phyloP scores from a whole-genome alignment of 306 rosid genomes.

The Acacia confusa region DNA sequence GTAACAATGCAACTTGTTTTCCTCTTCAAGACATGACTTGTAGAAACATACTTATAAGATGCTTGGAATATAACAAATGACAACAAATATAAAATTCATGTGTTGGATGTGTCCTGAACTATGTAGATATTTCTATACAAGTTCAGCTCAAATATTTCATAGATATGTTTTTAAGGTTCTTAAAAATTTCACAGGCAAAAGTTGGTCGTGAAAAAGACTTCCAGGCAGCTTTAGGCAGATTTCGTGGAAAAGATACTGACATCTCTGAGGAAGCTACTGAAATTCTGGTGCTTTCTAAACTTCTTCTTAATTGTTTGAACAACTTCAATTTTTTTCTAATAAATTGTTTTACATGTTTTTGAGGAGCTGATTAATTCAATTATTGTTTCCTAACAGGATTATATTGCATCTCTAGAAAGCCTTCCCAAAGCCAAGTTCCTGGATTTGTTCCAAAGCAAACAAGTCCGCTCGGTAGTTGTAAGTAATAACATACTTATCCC shows the following conservation, averaged over 20 bases:
- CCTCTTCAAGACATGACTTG: neutral
- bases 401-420: constrained; percentile 56
- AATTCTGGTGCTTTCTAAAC: constrained; percentile 59
- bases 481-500: constrained; percentile 35
- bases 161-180: neutral
- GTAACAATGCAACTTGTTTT: constrained; percentile 37
- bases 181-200: constrained; percentile 57
- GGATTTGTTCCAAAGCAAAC: constrained; percentile 62
- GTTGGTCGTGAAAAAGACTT: constrained; percentile 56
- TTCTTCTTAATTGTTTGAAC: constrained; percentile 33
- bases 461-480: constrained; percentile 67
- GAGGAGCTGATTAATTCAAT: constrained; percentile 4
- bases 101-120: neutral
- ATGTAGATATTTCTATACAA: neutral
- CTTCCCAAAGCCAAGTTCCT: constrained; percentile 57
- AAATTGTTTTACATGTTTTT: constrained; percentile 2
- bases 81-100: neutral
- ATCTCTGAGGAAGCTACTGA: constrained; percentile 67
- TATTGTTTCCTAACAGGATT: constrained; percentile 49
- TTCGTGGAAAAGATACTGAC: constrained; percentile 56
- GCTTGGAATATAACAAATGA: neutral
- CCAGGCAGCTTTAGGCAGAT: constrained; percentile 59
- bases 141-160: neutral
- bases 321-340: neutral
- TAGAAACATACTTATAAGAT: neutral